Evolutionary conservation across 805 yeast species (phyloP), one percentile per base, ranked within the genome.

Genomic region (Ogataea methanolica): DNA sequence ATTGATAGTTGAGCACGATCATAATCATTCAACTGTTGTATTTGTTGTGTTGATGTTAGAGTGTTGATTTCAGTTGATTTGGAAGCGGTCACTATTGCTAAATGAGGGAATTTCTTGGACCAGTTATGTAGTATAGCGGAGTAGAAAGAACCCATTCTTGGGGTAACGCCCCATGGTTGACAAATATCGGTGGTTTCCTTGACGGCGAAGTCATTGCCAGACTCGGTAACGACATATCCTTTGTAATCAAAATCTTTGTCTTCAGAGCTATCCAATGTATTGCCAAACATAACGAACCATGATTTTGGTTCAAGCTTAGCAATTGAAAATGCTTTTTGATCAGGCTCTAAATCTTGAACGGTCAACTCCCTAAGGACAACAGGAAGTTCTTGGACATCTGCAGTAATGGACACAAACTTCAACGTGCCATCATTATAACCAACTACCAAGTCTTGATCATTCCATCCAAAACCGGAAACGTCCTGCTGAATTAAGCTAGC

Each of bases 1-100:
- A 88, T 69, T 1, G 96, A 96, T 52, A 88, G 69, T 23, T 80
- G 75, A 0, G 96, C 96, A 43, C 86, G 73, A 56, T 79, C 80
- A 4, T 82, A 71, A 58, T 90, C 97, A 55, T 85, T 85, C 3
- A 76, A 63, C 8, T 82, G 82, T 31, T 68, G 68, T 1, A 83
- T 57, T 3, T 70, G 59, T 17, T 65, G 63, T 0, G 54, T 42
- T 1, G 67, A 55, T 2, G 79, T 70, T 23, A 76, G 49, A 1
- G 83, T 65, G 7, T 78, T 65, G 15, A 86, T 58, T 46, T 87
- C 96, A 3, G 86, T 73, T 0, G 94, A 79, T 22, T 80, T 73
- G 0, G 90, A 77, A 2, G 85, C 76, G 1, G 87, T 77, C 0
- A 85, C 49, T 19, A 88, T 50, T 22, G 72, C 54, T 2, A 80